Evolutionary conservation across 208 protist species (phyloP), one percentile per base, ranked within the genome.

Genomic region (Acanthamoeba royreba): DNA sequence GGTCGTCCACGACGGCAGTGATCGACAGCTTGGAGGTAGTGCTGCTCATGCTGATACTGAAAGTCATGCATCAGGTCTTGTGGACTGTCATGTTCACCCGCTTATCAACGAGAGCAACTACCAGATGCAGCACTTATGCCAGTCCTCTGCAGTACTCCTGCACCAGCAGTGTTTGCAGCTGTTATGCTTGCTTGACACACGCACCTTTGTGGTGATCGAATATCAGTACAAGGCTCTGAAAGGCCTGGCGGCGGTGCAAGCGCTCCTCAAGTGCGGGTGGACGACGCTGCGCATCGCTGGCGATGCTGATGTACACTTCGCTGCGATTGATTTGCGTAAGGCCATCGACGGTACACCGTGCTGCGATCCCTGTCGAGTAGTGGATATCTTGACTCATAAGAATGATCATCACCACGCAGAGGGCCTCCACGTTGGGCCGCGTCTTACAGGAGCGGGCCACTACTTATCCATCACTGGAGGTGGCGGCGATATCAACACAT

Each of bases 31-130:
- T 40, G n/a, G 11, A 17, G 35, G 13, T 45, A 13, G 40, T 28
- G 53, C 53, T 61, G 53, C 19, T 61, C n/a, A 61, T 61, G 22
- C 19, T 19, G 22, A 61, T 61, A 19, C 53, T 61, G 53, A 61
- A n/a, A n/a, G n/a, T n/a, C n/a, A 28, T 61, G 22, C n/a, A 19
- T 28, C 47, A 90, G 83, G 83, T 2, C 83, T 90, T 8, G 22
- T 90, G 2, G 83, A 90, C 28, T 90, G 83, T 31, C 83, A 90
- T 46, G 83, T 69, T 19, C 83, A 90, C 66, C 83, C 83, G 55
- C 83, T 90, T 4, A 61, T 61, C 83, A 90, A 61, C 47, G 55
- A 69, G 35, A 46, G 42, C 35, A 38, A 90, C 49, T 90, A 90
- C 49, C 83, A 90, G 40, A 90, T 90, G 55, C 2, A 28, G 2